A percentile compares a stretch with the other conserved stretches of the same genome.
phyloP scores from a whole-genome alignment of 441 rosid genomes.

The Melastoma candidum region DNA sequence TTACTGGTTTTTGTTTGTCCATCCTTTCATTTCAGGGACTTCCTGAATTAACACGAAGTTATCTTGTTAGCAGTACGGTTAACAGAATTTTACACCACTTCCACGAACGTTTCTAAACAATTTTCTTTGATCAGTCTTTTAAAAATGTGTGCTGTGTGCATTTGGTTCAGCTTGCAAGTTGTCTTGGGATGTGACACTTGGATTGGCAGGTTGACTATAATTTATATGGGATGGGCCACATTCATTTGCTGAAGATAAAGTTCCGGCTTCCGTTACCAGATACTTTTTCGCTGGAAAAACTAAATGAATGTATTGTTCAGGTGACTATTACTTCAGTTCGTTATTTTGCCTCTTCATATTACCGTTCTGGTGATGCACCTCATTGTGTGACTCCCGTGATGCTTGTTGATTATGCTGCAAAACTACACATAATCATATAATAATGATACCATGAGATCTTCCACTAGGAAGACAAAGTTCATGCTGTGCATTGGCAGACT shows the following conservation, averaged over 20 bases:
- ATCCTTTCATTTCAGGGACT: no score
- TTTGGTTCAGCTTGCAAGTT: no score
- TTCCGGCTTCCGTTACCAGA: conserved; percentile 80
- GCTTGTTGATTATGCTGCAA: conserved; percentile 6
- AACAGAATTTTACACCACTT: no score
- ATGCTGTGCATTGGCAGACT: conserved; percentile 27
- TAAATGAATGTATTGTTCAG: conserved; percentile 23
- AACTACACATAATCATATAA: background rate
- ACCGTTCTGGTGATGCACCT: conserved; percentile 6
- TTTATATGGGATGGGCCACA: conserved; percentile 92
- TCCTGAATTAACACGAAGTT: no score
- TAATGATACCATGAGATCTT: conserved; percentile 20
- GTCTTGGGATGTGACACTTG: no score
- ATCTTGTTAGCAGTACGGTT: no score
- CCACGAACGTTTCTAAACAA: no score
- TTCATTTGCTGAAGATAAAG: conserved; percentile 76
- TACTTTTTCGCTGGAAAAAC: conserved; percentile 31
- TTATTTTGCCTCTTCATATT: conserved; percentile 24
- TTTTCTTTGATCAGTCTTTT: no score
- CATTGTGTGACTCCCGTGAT: background rate
- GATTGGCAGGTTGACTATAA: conserved; percentile 69
- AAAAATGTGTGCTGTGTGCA: no score
- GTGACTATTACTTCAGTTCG: conserved; percentile 36
- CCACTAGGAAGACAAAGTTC: conserved; percentile 53
- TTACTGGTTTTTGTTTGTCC: no score